These are phyloP conservation scores for Zasmidium cellare DNA, from an alignment of 2,329 filamentous ascomycete genomes.

Conservation along the genomic window DNA sequence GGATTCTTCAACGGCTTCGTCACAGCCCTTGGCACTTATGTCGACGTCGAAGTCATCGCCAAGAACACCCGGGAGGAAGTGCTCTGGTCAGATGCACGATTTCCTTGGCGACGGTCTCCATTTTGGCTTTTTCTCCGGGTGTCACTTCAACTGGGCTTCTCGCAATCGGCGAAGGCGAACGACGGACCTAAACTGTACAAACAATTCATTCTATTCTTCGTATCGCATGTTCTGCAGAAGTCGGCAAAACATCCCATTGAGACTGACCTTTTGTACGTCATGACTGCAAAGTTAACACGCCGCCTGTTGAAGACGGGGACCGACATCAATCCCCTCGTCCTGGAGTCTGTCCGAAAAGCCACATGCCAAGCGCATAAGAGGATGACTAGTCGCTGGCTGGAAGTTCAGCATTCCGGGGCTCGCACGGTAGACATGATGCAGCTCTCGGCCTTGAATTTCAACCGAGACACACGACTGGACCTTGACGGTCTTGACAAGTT, in stretches of 20 bases:
- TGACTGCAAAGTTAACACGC: conserved; percentile 12
- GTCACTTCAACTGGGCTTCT: conserved; percentile 54
- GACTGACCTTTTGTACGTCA: conserved; percentile 8
- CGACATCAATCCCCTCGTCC: not conserved
- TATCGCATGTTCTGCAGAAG: conserved; percentile 4
- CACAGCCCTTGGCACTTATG: not conserved
- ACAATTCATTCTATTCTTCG: conserved; percentile 9
- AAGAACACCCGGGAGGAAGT: conserved; percentile 67
- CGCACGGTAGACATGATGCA: not conserved
- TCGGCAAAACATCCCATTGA: not conserved
- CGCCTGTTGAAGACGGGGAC: conserved; percentile 8
- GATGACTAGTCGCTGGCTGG: not conserved
- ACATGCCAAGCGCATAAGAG: not conserved
- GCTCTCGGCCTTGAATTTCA: not conserved
- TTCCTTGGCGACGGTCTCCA: conserved; percentile 64
- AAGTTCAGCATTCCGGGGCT: not conserved
- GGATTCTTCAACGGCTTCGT: conserved; percentile 50
- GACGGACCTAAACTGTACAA: conserved; percentile 11
- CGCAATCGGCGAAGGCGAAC: no score
- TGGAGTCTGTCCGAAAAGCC: no score
- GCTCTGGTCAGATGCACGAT: conserved; percentile 42
- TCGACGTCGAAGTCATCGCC: conserved; percentile 35
- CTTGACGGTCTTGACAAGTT: not conserved
- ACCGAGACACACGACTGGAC: no score
- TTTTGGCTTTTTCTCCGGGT: conserved; percentile 66